Base-by-base conservation (phyloP, 2,329 filamentous ascomycete species). In the Alternaria novae-zelandiae region DNA sequence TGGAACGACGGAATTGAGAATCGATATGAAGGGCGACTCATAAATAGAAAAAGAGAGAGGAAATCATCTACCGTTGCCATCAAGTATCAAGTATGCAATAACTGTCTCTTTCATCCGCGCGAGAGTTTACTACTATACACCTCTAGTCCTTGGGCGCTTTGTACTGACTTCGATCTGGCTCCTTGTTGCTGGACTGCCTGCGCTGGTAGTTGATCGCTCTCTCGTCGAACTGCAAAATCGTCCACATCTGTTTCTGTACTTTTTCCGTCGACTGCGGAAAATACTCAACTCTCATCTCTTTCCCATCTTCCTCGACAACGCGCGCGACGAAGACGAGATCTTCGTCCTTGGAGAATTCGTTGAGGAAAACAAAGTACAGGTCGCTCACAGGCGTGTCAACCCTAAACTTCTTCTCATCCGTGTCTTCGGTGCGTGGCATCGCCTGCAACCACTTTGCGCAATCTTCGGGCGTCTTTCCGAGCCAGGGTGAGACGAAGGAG, bases 281-380 rank as follows among this genome's bases (percentile, higher is more conserved):
- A 47, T 47, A 64, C 26, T 64, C 53, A 55, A 64, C 61, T 32
- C 54, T 60, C 9, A 58, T 28, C 23, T 51, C 56, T 45, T 43
- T 17, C 3, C 30, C 20, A 41, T 61, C 43, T n/a, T 54, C 30
- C 23, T 49, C 54, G 41, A 41, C 46, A 32, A 64, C 9, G 23
- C 57, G 53, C 43, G 57, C 60, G 20, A 56, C 25, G 23, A 64
- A 54, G 5, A 67, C 51, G 1, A 49, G 54, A 43, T 62, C 47
- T 13, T 67, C 64, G 2, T 64, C 55, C 49, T 59, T 67, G 1
- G 64, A 67, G 58, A 54, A 64, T 10, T 64, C 32, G 41, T 64
- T 57, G 51, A 67, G 54, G 1, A 54, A 53, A 28, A 44, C 45
- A 47, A 67, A 64, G 43, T 64, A 55, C 15, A 26, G 28, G 21